Evolutionary conservation across 2,329 filamentous ascomycete species (phyloP), one percentile per base, ranked within the genome.

Genomic region (Cladophialophora yegresii): DNA sequence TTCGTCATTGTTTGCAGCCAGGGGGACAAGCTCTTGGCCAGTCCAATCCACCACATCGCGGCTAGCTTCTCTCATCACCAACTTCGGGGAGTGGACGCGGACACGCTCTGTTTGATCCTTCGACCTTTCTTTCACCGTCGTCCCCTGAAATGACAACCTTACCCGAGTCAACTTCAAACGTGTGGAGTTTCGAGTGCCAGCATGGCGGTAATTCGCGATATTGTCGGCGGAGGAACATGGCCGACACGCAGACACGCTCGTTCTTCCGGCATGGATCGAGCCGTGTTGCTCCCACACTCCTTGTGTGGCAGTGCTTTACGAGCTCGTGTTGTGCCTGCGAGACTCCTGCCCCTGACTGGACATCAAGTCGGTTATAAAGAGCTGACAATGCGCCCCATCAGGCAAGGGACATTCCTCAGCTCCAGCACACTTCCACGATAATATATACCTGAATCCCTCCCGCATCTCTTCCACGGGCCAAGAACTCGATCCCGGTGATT

Each of bases 71-170:
- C 45, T 58, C 36, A 45, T 43, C 40, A 28, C 20, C 40, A 58
- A 59, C 57, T 59, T 51, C 57, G 57, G 57, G 40, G 30, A 51
- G 13, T 51, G n/a, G 6, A 59, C 57, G 57, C 55, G 45, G 57
- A 20, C 45, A 32, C 40, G 57, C 47, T 30, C 45, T 28, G 30
- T 50, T 32, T 16, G 47, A 51, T 59, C 57, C 57, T 51, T 59
- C 30, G 23, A 59, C 30, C 40, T 59, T 28, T 28, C n/a, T 5
- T 59, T 59, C 51, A 54, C 28, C 28, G 16, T 5, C 13, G 32
- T 56, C 22, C 28, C 33, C 58, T 54, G 16, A 22, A 13, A 3
- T 30, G 28, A 54, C 12, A 28, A 54, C 30, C 20, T 16, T 61
- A 54, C 36, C 58, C 51, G 32, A 32, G n/a, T 47, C 16, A 16